phyloP scores from a whole-genome alignment of 208 protist species.

The Trichomonas vaginalis region DNA sequence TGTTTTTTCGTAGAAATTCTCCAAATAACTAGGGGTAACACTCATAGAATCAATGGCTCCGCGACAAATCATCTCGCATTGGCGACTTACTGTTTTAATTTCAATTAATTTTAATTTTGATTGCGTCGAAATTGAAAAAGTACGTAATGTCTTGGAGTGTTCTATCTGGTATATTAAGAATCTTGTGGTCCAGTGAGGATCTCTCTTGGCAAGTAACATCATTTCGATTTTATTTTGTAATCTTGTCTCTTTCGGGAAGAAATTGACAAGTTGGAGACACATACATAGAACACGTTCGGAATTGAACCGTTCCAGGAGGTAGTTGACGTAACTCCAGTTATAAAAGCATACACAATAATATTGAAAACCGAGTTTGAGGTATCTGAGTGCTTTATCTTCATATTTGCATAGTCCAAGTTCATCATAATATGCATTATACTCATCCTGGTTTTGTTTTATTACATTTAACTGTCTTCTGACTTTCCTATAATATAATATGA shows the following conservation, averaged over 20 bases:
- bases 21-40: neutral
- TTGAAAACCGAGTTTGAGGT: neutral
- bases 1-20: neutral
- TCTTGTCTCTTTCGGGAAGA: neutral
- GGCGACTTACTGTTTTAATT: neutral
- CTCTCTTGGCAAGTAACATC: neutral
- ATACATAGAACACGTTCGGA: neutral
- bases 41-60: neutral
- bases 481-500: neutral
- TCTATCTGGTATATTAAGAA: neutral
- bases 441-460: neutral
- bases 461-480: neutral
- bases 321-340: neutral
- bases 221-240: neutral
- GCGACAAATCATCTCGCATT: neutral
- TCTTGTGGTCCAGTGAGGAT: neutral
- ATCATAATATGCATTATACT: neutral
- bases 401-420: neutral
- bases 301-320: neutral
- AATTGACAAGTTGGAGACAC: neutral
- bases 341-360: neutral
- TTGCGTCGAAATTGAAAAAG: neutral
- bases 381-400: neutral
- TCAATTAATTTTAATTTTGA: neutral
- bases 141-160: neutral